Evolutionary conservation across 2,329 filamentous ascomycete species (phyloP).

Genomic region (Sporothrix protearum): DNA sequence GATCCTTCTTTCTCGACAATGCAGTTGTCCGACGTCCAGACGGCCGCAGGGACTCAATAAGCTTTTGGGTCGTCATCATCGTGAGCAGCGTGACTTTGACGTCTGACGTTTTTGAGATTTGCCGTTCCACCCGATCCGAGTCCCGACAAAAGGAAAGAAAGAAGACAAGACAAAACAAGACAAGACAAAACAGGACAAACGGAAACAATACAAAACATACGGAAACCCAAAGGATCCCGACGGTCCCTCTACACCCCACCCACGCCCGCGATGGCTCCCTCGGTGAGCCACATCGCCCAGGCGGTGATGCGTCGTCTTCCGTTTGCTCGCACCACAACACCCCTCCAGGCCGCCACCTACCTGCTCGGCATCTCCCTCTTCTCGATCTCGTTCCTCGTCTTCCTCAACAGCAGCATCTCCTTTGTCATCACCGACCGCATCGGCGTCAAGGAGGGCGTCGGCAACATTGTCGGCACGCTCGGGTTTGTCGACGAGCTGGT

Average conservation of each 20-base stretch:
- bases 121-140: conserved; percentile 1
- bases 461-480: conserved; percentile 77
- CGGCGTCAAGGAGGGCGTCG: conserved; percentile 67
- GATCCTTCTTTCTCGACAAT: not conserved
- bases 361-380: conserved; percentile 79
- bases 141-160: not conserved
- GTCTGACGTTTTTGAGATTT: conserved; percentile 1
- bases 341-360: conserved; percentile 66
- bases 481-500: conserved; percentile 83
- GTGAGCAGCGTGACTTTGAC: not conserved
- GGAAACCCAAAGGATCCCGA: not conserved
- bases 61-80: not conserved
- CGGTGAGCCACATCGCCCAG: not conserved
- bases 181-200: not conserved
- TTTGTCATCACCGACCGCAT: conserved; percentile 84
- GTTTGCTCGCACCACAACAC: conserved; percentile 58
- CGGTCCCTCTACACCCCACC: not conserved
- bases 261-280: conserved; percentile 11
- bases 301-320: conserved; percentile 48
- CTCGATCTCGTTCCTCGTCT: conserved; percentile 85
- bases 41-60: conserved; percentile 7
- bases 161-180: not conserved
- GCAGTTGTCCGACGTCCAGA: not conserved
- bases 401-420: conserved; percentile 78
- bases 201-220: not conserved